Evolutionary conservation across 768 basidiomycete species (phyloP).

Genomic region (Boletus sensibilis): DNA sequence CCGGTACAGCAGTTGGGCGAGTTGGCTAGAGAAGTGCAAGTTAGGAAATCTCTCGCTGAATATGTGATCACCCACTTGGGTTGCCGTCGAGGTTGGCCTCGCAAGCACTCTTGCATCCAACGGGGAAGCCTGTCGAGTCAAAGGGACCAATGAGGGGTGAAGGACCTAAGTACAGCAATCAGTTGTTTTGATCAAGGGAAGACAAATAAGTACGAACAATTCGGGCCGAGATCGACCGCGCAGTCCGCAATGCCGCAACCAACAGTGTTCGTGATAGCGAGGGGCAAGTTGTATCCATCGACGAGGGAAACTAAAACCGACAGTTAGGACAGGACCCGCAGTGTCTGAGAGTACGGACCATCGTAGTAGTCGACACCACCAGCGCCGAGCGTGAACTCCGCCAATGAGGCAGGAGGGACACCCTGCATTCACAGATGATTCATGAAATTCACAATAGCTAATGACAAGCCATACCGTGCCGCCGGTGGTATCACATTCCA

Average conservation of each 20-base stretch:
- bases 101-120: constrained; percentile 65
- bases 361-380: constrained; percentile 57
- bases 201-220: constrained; percentile 39
- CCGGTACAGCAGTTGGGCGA: constrained; percentile 69
- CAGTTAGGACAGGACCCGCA: neutral
- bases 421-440: constrained; percentile 35
- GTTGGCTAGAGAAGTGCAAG: constrained; percentile 38
- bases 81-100: constrained; percentile 36
- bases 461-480: constrained; percentile 41
- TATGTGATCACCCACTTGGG: constrained; percentile 23
- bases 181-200: neutral
- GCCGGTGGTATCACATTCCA: constrained; percentile 50
- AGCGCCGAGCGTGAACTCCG: constrained; percentile 60
- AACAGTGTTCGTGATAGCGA: constrained; percentile 53
- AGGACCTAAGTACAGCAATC: constrained; percentile 40
- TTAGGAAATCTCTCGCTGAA: neutral
- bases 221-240: constrained; percentile 57
- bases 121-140: constrained; percentile 50
- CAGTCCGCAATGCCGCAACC: constrained; percentile 58
- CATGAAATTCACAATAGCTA: neutral
- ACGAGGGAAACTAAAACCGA: constrained; percentile 53
- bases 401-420: constrained; percentile 67
- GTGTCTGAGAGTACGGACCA: constrained; percentile 36
- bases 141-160: constrained; percentile 49
- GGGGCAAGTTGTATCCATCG: constrained; percentile 64